Conservation (phyloP, 805 yeast genomes). For the Yarrowia yakushimensis region DNA sequence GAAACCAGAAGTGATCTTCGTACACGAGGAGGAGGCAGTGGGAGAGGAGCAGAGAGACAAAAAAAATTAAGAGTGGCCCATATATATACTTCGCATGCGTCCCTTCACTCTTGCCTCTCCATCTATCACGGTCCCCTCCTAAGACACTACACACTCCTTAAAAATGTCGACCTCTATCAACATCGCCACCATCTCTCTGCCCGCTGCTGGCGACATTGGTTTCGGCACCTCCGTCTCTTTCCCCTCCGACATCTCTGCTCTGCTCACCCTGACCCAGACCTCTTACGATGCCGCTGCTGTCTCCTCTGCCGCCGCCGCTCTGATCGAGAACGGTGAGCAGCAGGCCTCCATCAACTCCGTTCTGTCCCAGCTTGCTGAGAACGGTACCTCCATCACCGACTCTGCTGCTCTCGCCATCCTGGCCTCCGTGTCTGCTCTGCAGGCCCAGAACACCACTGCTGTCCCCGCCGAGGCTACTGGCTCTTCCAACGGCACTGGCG, state of each 20-base stretch:
- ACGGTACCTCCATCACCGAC: constrained; percentile 16
- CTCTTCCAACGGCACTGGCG: background rate
- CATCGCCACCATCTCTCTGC: constrained; percentile 1
- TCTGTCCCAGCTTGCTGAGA: background rate
- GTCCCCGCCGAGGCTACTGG: constrained; percentile 2
- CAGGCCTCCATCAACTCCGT: constrained; percentile 17
- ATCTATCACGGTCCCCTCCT: background rate
- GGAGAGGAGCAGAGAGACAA: background rate
- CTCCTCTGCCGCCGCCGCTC: constrained; percentile 15
- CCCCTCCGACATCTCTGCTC: constrained; percentile 7
- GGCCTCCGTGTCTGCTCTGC: constrained; percentile 6
- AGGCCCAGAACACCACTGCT: background rate
- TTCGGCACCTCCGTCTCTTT: constrained; percentile 16
- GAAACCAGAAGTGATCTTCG: constrained; percentile 18
- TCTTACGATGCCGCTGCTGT: constrained; percentile 7
- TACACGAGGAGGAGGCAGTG: background rate
- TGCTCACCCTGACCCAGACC: constrained; percentile 17
- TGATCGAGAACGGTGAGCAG: background rate
- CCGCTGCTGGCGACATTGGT: constrained; percentile 16
- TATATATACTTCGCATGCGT: background rate
- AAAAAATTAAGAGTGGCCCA: background rate
- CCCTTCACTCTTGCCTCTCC: background rate
- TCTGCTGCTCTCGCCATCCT: constrained; percentile 13
- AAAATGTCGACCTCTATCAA: constrained; percentile 7
- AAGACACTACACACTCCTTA: background rate